Evolutionary conservation across 108 stramenopile species (phyloP).

Genomic region (Pseudonitzschia pungens): DNA sequence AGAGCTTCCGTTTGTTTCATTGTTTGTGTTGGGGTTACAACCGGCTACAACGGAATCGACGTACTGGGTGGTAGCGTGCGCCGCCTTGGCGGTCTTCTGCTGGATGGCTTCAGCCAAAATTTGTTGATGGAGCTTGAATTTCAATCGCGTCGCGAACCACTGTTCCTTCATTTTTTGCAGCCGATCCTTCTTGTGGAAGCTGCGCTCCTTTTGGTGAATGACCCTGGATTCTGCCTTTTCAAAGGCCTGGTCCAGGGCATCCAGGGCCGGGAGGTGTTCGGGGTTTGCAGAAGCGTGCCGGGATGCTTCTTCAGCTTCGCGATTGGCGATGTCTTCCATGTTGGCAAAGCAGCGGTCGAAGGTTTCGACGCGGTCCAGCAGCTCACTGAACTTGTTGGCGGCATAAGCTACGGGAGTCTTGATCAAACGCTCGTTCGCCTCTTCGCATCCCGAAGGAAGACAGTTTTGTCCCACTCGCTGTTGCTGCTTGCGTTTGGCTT

Average conservation of each 20-base stretch:
- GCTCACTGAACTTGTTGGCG: neutral
- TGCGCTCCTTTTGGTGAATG: neutral
- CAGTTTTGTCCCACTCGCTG: no score
- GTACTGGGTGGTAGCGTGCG: neutral
- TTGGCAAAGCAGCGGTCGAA: neutral
- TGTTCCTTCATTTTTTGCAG: neutral
- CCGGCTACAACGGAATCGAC: neutral
- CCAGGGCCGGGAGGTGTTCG: neutral
- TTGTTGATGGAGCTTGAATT: neutral
- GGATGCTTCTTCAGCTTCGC: neutral
- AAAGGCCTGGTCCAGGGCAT: neutral
- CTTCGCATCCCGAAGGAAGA: no score
- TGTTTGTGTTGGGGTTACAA: neutral
- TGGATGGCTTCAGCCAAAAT: neutral
- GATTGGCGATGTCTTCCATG: neutral
- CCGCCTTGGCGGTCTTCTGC: neutral
- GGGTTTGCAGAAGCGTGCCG: neutral
- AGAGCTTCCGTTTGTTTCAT: neutral
- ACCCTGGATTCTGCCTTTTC: neutral
- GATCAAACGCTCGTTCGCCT: neutral
- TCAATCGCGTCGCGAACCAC: neutral
- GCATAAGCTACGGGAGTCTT: constrained; percentile 3
- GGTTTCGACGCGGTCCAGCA: constrained; percentile 5
- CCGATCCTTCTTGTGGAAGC: neutral
- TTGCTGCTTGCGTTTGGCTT: neutral